Base-by-base conservation (phyloP, 352 stramenopile species). In the Thraustochytrium striatum region DNA sequence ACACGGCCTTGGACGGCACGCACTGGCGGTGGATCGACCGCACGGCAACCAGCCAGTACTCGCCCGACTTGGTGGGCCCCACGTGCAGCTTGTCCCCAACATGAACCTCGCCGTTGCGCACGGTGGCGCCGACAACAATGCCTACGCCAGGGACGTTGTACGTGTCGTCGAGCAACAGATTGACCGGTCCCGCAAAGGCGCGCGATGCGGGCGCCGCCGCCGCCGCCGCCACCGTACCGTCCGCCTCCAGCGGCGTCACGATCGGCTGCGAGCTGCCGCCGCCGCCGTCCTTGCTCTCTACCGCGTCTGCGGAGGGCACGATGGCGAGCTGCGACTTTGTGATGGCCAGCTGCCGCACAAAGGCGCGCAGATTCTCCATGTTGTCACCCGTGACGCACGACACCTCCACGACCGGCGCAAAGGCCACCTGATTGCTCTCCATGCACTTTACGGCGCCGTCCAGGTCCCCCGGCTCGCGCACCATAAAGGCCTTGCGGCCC, bases 351-450 rank as follows among this genome's bases (percentile, higher is more conserved):
- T 52, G 52, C 3, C 68, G 57, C 9, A 89, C 57, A 58, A 96
- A 87, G 39, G 89, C 88, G 7, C 89, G 83, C 53, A 96, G 82
- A 30, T 94, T 83, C 41, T 93, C 85, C 28, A 96, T 84, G 38
- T 95, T 94, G 70, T 98, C 90, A 28, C 96, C 96, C 11, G 94
- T 98, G 9, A 99, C 96, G 86, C 96, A 98, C 1, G 94, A 98
- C 41, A 98, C 93, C 9, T 95, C 91, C 83, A 99, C 89, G 72
- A 99, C 96, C 3, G 96, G 96, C 43, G 94, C 97, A 19, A 81
- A 43, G 25, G 44, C 70, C 53, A 99, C 88, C 43, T 92, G 88
- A 82, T 95, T 95, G 39, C 88, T 94, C 35, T 88, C 88, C 57
- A 97, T 91, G 69, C 89, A 87, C 79, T 95, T 93, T 3, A 91